Evolutionary conservation across 768 basidiomycete genomes (phyloP).

Genomic region (Russula earlei): DNA sequence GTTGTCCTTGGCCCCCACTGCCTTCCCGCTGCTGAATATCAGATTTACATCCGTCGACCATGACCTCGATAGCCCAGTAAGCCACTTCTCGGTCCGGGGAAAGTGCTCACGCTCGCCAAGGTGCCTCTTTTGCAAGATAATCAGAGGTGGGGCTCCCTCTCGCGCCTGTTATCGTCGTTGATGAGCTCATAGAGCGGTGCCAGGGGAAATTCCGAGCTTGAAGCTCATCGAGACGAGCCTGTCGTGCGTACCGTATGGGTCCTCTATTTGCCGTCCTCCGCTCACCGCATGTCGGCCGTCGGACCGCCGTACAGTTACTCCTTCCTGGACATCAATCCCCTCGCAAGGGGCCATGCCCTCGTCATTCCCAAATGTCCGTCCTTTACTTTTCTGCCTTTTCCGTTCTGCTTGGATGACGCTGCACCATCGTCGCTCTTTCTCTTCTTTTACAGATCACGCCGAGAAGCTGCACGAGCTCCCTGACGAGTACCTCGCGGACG

Average conservation of each 20-base stretch:
- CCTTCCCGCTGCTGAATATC: too few species aligned
- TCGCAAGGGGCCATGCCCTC: conserved; percentile 85
- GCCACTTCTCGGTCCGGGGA: too few species aligned
- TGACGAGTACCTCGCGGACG: conserved; percentile 72
- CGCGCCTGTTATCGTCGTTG: too few species aligned
- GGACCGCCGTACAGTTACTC: conserved; percentile 43
- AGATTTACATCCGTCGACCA: too few species aligned
- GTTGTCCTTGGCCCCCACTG: too few species aligned
- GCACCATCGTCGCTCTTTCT: not conserved
- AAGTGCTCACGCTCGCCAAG: conserved; percentile 29
- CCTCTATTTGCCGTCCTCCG: not conserved
- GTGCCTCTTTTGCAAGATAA: conserved; percentile 94
- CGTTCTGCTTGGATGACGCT: too few species aligned
- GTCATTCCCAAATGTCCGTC: conserved; percentile 87
- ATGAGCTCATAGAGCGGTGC: not conserved
- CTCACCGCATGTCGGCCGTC: not conserved
- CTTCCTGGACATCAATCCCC: conserved; percentile 88
- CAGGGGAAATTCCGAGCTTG: conserved; percentile 84
- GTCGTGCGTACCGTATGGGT: conserved; percentile 55
- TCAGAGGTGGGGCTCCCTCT: conserved; percentile 50
- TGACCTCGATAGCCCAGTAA: too few species aligned
- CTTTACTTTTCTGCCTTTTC: not conserved
- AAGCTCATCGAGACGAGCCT: conserved; percentile 73
- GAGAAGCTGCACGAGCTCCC: conserved; percentile 82
- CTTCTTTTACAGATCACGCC: conserved; percentile 54